These are phyloP conservation scores for Globisporangium cylindrosporum DNA, from an alignment of 352 stramenopile species.

Conservation along the genomic window DNA sequence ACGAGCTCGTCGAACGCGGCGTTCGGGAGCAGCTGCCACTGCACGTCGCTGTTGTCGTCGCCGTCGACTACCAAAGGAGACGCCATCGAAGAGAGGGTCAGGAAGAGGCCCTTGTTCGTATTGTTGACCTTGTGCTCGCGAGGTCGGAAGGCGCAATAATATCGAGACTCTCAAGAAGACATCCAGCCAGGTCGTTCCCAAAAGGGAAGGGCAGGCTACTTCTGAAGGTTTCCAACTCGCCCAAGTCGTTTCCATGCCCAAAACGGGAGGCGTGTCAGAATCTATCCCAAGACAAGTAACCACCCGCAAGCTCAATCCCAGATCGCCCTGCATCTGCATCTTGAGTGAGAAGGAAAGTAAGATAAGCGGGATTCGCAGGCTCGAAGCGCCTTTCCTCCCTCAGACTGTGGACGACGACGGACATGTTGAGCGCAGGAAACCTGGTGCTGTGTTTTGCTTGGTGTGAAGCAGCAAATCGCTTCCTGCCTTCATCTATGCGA, in stretches of 20 bases:
- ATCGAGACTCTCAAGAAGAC: not conserved
- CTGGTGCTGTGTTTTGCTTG: not conserved
- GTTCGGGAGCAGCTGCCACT: constrained; percentile 17
- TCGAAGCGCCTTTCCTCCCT: not conserved
- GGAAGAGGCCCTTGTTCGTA: not conserved
- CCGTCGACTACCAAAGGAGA: not conserved
- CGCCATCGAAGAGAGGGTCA: not conserved
- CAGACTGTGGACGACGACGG: too few relatives aligned
- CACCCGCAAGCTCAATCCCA: not conserved
- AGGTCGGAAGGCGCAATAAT: not conserved
- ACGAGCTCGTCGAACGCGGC: constrained; percentile 17
- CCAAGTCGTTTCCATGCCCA: not conserved
- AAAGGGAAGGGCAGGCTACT: too few relatives aligned
- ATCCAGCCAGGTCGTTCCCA: too few relatives aligned
- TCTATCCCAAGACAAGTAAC: not conserved
- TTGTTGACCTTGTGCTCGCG: not conserved
- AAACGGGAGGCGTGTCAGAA: not conserved
- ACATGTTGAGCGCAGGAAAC: not conserved
- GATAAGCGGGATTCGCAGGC: not conserved
- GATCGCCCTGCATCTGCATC: not conserved
- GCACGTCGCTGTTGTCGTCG: not conserved
- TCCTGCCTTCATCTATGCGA: not conserved
- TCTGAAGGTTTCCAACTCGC: not conserved
- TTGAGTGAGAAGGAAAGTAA: not conserved
- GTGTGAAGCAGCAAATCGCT: not conserved